Percentiles rank a stretch among this genome's conserved stretches.
phyloP scores from a whole-genome alignment of 352 stramenopile species.

The Peronospora destructor region DNA sequence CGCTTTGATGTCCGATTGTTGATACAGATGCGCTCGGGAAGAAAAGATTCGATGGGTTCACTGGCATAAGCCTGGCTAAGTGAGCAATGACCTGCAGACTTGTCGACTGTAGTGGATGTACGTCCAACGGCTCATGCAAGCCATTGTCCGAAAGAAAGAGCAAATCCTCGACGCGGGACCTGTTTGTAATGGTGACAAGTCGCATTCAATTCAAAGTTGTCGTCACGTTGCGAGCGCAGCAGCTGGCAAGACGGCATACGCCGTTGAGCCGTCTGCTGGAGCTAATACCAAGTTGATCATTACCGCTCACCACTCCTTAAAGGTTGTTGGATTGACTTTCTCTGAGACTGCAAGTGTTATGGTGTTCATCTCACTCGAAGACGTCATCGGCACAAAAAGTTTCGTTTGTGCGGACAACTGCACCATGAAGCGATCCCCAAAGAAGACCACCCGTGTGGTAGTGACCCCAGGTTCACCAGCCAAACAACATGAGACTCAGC shows the following conservation, averaged over 20 bases:
- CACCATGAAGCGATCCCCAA: slow-evolving; percentile 13
- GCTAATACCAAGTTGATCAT: slow-evolving; percentile 13
- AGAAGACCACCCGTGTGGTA: slow-evolving; percentile 40
- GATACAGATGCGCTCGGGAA: too few relatives aligned
- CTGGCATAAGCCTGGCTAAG: too few relatives aligned
- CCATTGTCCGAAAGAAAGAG: slow-evolving; percentile 17
- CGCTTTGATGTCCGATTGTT: too few relatives aligned
- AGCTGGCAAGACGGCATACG: slow-evolving; percentile 16
- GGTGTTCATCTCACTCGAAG: slow-evolving; percentile 77
- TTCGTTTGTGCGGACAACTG: slow-evolving; percentile 3
- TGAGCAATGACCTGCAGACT: background rate
- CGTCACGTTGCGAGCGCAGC: slow-evolving; percentile 19
- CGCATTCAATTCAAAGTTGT: slow-evolving; percentile 17
- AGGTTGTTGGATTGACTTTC: slow-evolving; percentile 1
- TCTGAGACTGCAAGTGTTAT: slow-evolving; percentile 24
- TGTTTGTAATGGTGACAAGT: slow-evolving; percentile 4
- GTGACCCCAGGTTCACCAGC: slow-evolving; percentile 57
- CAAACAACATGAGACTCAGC: slow-evolving; percentile 32
- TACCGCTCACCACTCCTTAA: background rate
- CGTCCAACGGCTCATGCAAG: background rate
- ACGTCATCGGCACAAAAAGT: slow-evolving; percentile 32
- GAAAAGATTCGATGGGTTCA: too few relatives aligned
- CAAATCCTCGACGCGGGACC: slow-evolving; percentile 4
- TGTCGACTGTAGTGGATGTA: background rate
- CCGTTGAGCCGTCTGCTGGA: slow-evolving; percentile 5